Base-by-base conservation (phyloP, 179 eudicot genomes). In the Silene vulgaris region DNA sequence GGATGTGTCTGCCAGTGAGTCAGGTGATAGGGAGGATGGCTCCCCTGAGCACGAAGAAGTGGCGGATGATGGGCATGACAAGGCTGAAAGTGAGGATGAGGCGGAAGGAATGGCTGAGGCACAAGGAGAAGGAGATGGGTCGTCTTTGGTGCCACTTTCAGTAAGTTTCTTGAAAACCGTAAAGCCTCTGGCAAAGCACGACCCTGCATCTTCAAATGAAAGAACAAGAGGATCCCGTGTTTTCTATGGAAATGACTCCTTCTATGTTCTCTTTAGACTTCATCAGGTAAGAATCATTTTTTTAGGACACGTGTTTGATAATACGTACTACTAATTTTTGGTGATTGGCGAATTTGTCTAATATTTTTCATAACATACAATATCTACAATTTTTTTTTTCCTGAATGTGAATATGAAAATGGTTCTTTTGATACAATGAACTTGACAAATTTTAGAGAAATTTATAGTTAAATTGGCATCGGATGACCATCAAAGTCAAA, bases 191-290 rank as follows among this genome's bases (percentile, higher is more conserved):
- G 82, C 85, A 20, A 84, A 85, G 84, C 83, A 78, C 77, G 86
- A 86, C 63, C 84, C 88, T 64, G 32, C 75, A 26, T 74, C 79
- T 68, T 78, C 80, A 32, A 80, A 65, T 60, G 88, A 72, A 50
- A 85, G 77, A 64, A 79, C 76, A 76, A 83, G 78, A 76, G 81
- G 73, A 52, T 86, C 92, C 65, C 81, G 84, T 40, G 78, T 95
- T 32, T 92, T 95, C 71, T 92, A 92, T 79, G 97, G 95, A 75
- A 92, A 84, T 78, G 96, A 95, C 79, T 82, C 89, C 66, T 87
- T 89, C 80, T 92, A 94, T 87, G 90, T 92, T 50, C 89, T 95
- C 69, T 86, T 95, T 74, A 87, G 97, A 81, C 91, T 95, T 75
- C 97, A 92, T 85, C 97, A 85, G 67, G 99, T 92, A 86, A 79